Conservation (phyloP, 2,329 filamentous ascomycete species). For the Geoglossum cookeanum region DNA sequence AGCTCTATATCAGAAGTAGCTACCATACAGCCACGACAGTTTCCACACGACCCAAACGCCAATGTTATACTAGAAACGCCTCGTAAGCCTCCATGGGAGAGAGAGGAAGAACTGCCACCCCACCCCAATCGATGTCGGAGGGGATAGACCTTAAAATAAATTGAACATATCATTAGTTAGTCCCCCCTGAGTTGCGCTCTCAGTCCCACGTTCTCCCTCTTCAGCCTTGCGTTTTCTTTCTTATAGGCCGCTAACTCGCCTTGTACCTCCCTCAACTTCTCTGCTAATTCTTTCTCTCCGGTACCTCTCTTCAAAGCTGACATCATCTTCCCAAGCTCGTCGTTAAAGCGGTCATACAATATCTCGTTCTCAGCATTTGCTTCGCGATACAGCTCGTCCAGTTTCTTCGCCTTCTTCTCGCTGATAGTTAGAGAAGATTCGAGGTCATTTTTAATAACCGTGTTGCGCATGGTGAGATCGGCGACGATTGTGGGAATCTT, state of each 20-base stretch:
- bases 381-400: slow-evolving; percentile 81
- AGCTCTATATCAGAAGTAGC: not conserved
- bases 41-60: not conserved
- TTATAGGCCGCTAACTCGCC: slow-evolving; percentile 62
- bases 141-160: not conserved
- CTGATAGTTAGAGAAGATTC: slow-evolving; percentile 51
- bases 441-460: slow-evolving; percentile 48
- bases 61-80: not conserved
- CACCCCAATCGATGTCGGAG: not conserved
- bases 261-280: slow-evolving; percentile 48
- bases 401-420: slow-evolving; percentile 59
- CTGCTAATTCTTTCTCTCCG: slow-evolving; percentile 60
- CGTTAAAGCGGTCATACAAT: slow-evolving; percentile 79
- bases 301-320: slow-evolving; percentile 56
- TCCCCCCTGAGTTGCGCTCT: slow-evolving; percentile 21
- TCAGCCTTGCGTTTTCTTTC: slow-evolving; percentile 70
- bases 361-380: slow-evolving; percentile 80
- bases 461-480: slow-evolving; percentile 41
- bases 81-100: not conserved
- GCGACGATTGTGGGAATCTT: slow-evolving; percentile 40
- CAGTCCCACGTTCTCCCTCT: slow-evolving; percentile 60
- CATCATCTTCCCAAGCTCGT: slow-evolving; percentile 69
- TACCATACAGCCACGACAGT: not conserved
- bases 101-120: not conserved
- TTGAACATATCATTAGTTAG: not conserved